Evolutionary conservation across 129 eudicot species (phyloP).

Genomic region (Saussurea involucrata): DNA sequence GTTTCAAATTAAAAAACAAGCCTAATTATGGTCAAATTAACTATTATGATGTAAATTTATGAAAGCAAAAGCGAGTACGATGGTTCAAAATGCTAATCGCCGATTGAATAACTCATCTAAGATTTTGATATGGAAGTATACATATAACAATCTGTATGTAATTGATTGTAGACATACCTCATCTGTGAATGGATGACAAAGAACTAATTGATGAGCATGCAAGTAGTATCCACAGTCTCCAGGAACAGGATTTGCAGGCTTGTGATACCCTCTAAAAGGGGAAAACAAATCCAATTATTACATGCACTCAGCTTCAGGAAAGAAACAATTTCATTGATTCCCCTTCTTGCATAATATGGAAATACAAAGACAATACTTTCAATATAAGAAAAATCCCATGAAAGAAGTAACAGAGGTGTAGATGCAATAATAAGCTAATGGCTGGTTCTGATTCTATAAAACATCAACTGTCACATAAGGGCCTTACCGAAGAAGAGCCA

Average conservation of each 20-base stretch:
- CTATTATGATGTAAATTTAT: not conserved
- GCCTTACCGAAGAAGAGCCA: not conserved
- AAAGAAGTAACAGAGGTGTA: not conserved
- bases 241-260: conserved; percentile 91
- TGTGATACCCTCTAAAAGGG: conserved; percentile 68
- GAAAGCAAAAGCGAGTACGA: not conserved
- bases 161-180: conserved; percentile 43
- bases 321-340: not conserved
- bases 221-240: conserved; percentile 96
- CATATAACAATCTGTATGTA: not conserved
- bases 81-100: not conserved
- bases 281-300: not conserved
- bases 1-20: not conserved
- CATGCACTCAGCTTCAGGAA: not conserved
- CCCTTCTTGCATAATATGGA: not conserved
- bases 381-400: not conserved
- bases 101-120: not conserved
- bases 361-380: not conserved
- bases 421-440: not conserved
- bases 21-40: not conserved
- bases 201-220: conserved; percentile 78
- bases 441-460: not conserved
- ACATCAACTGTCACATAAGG: not conserved
- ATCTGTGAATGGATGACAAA: conserved; percentile 65
- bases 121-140: no score